These are phyloP conservation scores for Cryptosporidium tyzzeri DNA, from an alignment of 169 alveolate genomes.

Conservation along the genomic window DNA sequence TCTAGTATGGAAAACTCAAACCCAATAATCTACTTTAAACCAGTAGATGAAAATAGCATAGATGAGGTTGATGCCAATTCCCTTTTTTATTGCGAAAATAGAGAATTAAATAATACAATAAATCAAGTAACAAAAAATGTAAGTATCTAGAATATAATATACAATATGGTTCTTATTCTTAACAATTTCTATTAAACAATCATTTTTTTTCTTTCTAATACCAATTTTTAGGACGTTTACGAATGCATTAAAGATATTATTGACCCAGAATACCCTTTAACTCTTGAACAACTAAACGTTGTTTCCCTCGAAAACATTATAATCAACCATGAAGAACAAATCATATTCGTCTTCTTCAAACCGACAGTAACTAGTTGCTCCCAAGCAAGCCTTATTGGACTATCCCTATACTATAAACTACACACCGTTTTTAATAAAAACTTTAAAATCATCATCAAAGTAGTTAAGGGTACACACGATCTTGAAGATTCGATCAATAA, in stretches of 20 bases:
- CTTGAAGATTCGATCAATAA: conserved; percentile 91
- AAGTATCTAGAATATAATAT: neutral
- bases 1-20: conserved; percentile 48
- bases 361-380: conserved; percentile 99
- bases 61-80: neutral
- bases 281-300: conserved; percentile 95
- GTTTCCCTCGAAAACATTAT: conserved; percentile 89
- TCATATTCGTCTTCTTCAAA: conserved; percentile 89
- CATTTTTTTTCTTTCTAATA: neutral
- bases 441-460: conserved; percentile 86
- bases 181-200: neutral
- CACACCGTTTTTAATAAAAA: conserved; percentile 88
- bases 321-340: conserved; percentile 84
- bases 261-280: conserved; percentile 98
- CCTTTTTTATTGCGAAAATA: conserved; percentile 27
- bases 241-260: conserved; percentile 91
- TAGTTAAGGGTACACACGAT: conserved; percentile 89
- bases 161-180: neutral
- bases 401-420: conserved; percentile 93
- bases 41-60: neutral
- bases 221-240: conserved; percentile 87
- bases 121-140: conserved; percentile 1
- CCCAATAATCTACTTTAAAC: conserved; percentile 50
- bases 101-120: neutral
- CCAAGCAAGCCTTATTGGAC: conserved; percentile 96